Evolutionary conservation across 306 rosid species (phyloP).

Genomic region (Fagus sylvatica): DNA sequence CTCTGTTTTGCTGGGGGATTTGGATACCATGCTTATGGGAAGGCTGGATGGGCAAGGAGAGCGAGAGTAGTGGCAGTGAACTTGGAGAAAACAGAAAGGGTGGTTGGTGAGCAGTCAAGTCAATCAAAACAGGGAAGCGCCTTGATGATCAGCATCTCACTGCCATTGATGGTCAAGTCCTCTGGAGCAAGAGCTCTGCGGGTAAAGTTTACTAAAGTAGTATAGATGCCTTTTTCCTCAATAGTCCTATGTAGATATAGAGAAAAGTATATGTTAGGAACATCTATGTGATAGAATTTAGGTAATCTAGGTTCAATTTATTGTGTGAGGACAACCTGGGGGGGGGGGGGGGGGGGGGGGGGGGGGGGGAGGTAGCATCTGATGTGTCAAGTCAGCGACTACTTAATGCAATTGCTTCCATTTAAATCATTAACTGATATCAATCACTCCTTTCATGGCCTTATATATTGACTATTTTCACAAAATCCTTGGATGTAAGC

Average conservation of each 20-base stretch:
- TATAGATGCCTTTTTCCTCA: not conserved
- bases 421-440: not conserved
- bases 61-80: conserved; percentile 77
- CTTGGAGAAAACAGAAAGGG: conserved; percentile 60
- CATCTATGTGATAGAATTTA: not conserved
- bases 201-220: conserved; percentile 44
- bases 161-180: conserved; percentile 52
- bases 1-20: conserved; percentile 93
- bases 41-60: conserved; percentile 93
- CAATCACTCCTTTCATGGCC: not conserved
- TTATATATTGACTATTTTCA: not conserved
- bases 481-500: not conserved
- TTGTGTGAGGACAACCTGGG: not conserved
- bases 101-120: conserved; percentile 73
- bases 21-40: conserved; percentile 94
- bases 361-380: not conserved
- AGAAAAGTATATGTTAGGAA: not conserved
- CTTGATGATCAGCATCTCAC: conserved; percentile 73
- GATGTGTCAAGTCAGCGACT: not conserved
- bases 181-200: conserved; percentile 68
- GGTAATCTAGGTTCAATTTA: not conserved
- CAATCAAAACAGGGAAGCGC: conserved; percentile 90
- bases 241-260: conserved; percentile 16
- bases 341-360: rapidly evolving
- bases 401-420: not conserved